Evolutionary conservation across 768 basidiomycete species (phyloP).

Genomic region (Tulasnella sp.): DNA sequence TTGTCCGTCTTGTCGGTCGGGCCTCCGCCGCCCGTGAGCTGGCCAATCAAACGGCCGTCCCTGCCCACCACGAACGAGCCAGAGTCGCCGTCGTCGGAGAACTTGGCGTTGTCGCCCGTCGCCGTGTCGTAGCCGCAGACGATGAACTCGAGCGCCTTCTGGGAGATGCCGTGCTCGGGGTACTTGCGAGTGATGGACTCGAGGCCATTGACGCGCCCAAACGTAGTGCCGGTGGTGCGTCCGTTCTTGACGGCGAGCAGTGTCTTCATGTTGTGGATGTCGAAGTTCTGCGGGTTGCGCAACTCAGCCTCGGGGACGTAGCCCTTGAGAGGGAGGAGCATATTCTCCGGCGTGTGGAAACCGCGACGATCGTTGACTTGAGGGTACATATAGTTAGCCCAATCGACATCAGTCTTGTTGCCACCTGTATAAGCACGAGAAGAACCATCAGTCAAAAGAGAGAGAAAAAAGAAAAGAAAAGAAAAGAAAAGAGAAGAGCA

Average conservation of each 20-base stretch:
- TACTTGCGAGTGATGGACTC: slow-evolving; percentile 12
- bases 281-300: slow-evolving; percentile 13
- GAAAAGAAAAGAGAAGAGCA: too few relatives aligned
- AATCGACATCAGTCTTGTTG: slow-evolving; percentile 6
- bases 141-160: slow-evolving; percentile 12
- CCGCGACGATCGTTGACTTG: background rate
- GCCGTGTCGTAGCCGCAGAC: background rate
- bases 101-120: slow-evolving; percentile 8
- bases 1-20: slow-evolving; percentile 15
- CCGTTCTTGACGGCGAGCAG: slow-evolving; percentile 16
- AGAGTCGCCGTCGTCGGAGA: slow-evolving; percentile 18
- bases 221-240: slow-evolving; percentile 11
- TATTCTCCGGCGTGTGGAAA: background rate
- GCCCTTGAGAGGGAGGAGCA: slow-evolving; percentile 10
- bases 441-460: too few relatives aligned
- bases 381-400: slow-evolving; percentile 10
- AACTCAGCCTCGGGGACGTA: slow-evolving; percentile 9
- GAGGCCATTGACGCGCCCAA: slow-evolving; percentile 14
- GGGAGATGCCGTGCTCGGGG: slow-evolving; percentile 12
- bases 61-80: slow-evolving; percentile 19
- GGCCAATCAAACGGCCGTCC: slow-evolving; percentile 15
- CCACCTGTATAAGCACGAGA: too few relatives aligned
- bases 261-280: slow-evolving; percentile 1
- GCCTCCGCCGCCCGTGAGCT: slow-evolving; percentile 20
- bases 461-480: too few relatives aligned